Evolutionary conservation across 169 alveolate species (phyloP).

Genomic region (Babesia bovis): DNA sequence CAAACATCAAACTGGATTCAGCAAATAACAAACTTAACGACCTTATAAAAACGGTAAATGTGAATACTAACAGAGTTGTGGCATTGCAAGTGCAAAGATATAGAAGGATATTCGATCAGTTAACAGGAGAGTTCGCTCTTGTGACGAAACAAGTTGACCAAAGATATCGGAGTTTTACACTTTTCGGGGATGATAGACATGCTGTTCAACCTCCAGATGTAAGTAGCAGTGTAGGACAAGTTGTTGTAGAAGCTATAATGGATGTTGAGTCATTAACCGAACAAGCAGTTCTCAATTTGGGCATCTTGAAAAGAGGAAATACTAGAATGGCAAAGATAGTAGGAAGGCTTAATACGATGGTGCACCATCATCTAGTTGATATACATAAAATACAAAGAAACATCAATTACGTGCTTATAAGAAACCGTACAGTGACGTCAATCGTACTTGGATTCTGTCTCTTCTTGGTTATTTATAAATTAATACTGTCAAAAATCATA

Average conservation of each 20-base stretch:
- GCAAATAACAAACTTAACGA: constrained; percentile 32
- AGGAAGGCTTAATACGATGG: constrained; percentile 49
- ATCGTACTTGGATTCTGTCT: constrained; percentile 49
- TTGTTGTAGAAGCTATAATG: constrained; percentile 55
- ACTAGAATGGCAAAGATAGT: constrained; percentile 7
- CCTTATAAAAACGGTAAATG: constrained; percentile 6
- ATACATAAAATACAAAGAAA: constrained; percentile 57
- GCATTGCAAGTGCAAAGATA: constrained; percentile 53
- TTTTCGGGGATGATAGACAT: constrained; percentile 31
- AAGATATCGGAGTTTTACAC: constrained; percentile 32
- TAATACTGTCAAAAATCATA: constrained; percentile 24
- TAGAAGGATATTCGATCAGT: constrained; percentile 57
- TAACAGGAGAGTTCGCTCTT: constrained; percentile 40
- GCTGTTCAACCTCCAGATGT: neutral
- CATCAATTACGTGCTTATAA: constrained; percentile 38
- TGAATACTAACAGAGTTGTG: constrained; percentile 16
- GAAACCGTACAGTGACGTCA: constrained; percentile 48
- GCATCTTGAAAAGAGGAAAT: constrained; percentile 30
- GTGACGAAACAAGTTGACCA: constrained; percentile 39
- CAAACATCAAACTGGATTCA: constrained; percentile 30
- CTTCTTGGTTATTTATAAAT: constrained; percentile 37
- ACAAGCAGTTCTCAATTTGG: constrained; percentile 50
- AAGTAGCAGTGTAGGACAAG: constrained; percentile 28
- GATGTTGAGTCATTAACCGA: constrained; percentile 66
- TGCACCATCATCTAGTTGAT: constrained; percentile 54